Conservation (phyloP, 2,329 filamentous ascomycete species). For the Neonectria ditissima region DNA sequence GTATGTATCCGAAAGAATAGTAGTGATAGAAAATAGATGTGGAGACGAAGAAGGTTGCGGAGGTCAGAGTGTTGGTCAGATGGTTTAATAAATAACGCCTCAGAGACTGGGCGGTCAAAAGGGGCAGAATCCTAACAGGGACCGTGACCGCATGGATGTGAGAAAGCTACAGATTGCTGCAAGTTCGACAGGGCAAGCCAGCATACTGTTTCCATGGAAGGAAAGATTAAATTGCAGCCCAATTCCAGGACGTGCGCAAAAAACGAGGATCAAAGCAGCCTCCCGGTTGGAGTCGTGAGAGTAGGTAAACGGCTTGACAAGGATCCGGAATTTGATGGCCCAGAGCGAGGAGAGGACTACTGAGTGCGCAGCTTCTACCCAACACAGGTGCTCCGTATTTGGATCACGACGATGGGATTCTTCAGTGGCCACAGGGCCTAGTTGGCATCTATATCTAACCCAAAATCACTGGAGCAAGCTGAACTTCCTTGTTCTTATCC, state of each 20-base stretch:
- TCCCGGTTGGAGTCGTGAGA: background rate
- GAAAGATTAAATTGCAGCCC: conserved; percentile 1
- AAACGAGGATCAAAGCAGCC: background rate
- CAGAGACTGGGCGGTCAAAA: too few relatives aligned
- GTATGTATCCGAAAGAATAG: background rate
- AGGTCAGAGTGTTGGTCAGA: too few relatives aligned
- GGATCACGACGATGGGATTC: too few relatives aligned
- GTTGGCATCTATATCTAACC: background rate
- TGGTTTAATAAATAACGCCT: too few relatives aligned
- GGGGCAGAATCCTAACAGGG: too few relatives aligned
- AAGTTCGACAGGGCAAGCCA: background rate
- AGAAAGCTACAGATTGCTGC: background rate
- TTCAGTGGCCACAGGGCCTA: too few relatives aligned
- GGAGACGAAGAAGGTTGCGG: too few relatives aligned
- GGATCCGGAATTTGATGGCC: background rate
- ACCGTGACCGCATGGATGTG: background rate
- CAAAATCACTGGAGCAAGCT: background rate
- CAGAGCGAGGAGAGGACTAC: background rate
- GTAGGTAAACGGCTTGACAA: background rate
- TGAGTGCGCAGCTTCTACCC: too few relatives aligned
- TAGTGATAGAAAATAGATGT: too few relatives aligned
- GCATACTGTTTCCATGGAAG: background rate
- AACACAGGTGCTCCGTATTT: too few relatives aligned
- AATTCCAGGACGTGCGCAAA: background rate
- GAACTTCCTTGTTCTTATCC: background rate